Evolutionary conservation across 352 stramenopile genomes (phyloP), one percentile per base, ranked within the genome.

Genomic region (Blastocystis sp.): DNA sequence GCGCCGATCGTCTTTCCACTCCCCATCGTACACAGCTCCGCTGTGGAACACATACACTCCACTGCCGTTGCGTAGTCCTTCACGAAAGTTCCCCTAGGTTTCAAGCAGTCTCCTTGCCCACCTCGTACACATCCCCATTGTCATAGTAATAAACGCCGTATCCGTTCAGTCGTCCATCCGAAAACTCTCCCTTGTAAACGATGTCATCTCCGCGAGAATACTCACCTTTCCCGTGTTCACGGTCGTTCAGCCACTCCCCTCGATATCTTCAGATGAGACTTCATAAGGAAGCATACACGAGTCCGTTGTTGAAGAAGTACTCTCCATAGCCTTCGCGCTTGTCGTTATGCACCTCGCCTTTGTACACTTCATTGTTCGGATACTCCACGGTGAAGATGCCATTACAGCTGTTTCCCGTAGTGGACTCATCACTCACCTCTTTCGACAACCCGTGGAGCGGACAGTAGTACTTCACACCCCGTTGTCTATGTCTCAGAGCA

Each of bases 131-230:
- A 70, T 87, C 76, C 3, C 76, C 76, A 26, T 87, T 87, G 26
- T 87, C 59, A 39, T 87, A 87, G 53, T 87, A 87, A 45, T 87
- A 87, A 20, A 87, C 63, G 34, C 76, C 76, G 53, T 76, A 77
- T 68, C 76, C 76, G 53, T 87, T 79, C 54, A 76, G 73, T 23
- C 63, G 59, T 11, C 63, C 76, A 39, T 87, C 76, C 34, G 43
- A 29, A 59, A 73, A 87, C 13, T 76, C 63, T 15, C 76, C 76
- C 15, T 61, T 76, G 53, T 87, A 87, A 9, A 73, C 39, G n/a
- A 76, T 76, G 26, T 70, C 41, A 45, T 87, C 63, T 6, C 43
- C 59, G 45, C 63, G 63, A 20, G 63, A 59, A 47, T 77, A 77
- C 20, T 73, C 76, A 3, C 76, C 76, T 20, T 87, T 76, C 29